Percentiles rank a stretch among this genome's conserved stretches.
phyloP scores from a whole-genome alignment of 2,329 filamentous ascomycete genomes.

The Emericellopsis cladophorae region DNA sequence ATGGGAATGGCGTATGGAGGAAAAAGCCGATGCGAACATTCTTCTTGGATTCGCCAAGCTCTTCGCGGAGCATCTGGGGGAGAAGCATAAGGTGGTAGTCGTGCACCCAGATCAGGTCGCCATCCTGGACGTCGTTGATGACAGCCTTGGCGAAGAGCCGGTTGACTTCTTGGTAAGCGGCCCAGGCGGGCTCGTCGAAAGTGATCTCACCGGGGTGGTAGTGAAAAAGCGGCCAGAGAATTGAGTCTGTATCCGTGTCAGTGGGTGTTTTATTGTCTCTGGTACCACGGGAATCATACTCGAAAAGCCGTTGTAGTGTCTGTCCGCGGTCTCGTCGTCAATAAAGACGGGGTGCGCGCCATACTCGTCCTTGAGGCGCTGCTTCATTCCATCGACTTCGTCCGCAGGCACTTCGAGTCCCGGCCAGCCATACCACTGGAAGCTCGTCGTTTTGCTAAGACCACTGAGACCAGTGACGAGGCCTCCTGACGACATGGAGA shows the following conservation, averaged over 20 bases:
- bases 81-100: constrained; percentile 98
- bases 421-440: constrained; percentile 98
- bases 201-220: constrained; percentile 98
- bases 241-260: constrained; percentile 53
- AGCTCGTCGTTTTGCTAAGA: constrained; percentile 80
- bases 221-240: constrained; percentile 97
- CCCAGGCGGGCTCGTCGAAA: constrained; percentile 91
- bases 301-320: constrained; percentile 96
- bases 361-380: constrained; percentile 75
- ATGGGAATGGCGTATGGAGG: constrained; percentile 92
- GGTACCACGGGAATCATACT: constrained; percentile 43
- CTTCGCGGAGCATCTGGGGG: constrained; percentile 86
- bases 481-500: constrained; percentile 93
- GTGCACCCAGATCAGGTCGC: constrained; percentile 94
- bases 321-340: constrained; percentile 83
- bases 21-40: constrained; percentile 98
- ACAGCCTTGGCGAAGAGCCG: constrained; percentile 82
- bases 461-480: constrained; percentile 90
- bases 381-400: constrained; percentile 62
- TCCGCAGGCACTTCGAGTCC: constrained; percentile 81
- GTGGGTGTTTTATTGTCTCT: background rate
- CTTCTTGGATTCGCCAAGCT: constrained; percentile 67
- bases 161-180: constrained; percentile 87
- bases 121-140: constrained; percentile 77
- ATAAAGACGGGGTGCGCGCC: constrained; percentile 86